A percentile compares a stretch with the other conserved stretches of the same genome.
Conservation (phyloP, 176 grass and related monocot genomes). For the barley (Hordeum vulgare) region MorexV3_pseudomolecules_assembly NC_058518.1:174635969-174636468, state of each 20-base stretch:
- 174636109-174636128: neutral
- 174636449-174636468: neutral
- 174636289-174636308: neutral
- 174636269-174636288: neutral
- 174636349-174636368: neutral
- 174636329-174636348: neutral
- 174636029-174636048: neutral
- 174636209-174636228: neutral
- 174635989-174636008: neutral
- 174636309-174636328: neutral
- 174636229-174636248: neutral
- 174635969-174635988: neutral
- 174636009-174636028: neutral
- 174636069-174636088: neutral
- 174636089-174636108: neutral
- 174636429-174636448: constrained; percentile 3
- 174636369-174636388: neutral
- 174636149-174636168: neutral
- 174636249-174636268: neutral
- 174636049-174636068: neutral
- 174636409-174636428: constrained; percentile 9
- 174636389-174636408: neutral
- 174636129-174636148: neutral
- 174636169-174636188: neutral
- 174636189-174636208: neutral